These are phyloP conservation scores for Lactarius tabidus DNA, from an alignment of 768 basidiomycete species.

Conservation along the genomic window DNA sequence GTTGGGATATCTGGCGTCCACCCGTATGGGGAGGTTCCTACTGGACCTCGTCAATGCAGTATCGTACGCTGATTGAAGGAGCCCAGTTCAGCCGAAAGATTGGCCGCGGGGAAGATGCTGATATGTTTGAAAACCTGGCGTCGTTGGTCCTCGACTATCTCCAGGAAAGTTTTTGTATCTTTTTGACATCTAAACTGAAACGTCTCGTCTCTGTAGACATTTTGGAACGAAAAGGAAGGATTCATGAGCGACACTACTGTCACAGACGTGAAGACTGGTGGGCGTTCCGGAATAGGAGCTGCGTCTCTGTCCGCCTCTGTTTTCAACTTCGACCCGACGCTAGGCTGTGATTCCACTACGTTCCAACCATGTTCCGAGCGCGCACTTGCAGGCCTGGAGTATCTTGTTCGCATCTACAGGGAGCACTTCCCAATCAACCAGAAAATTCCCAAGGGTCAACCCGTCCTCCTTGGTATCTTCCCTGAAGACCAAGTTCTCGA, in stretches of 20 bases:
- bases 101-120: neutral
- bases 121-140: slow-evolving; percentile 9
- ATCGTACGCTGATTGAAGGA: too few species aligned
- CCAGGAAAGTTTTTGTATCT: neutral
- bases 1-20: neutral
- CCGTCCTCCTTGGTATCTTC: slow-evolving; percentile 17
- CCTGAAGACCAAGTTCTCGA: slow-evolving; percentile 6
- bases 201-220: slow-evolving; percentile 2
- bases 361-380: slow-evolving; percentile 21
- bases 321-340: slow-evolving; percentile 15
- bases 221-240: slow-evolving; percentile 18
- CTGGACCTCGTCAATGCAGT: too few species aligned
- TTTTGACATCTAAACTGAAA: neutral
- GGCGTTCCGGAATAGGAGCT: slow-evolving; percentile 21
- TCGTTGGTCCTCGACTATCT: slow-evolving; percentile 21
- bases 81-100: slow-evolving; percentile 7
- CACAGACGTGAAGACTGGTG: neutral
- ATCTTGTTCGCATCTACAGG: slow-evolving; percentile 11
- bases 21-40: slow-evolving; percentile 21
- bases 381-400: slow-evolving; percentile 15
- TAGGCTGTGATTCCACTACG: slow-evolving; percentile 16
- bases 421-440: slow-evolving; percentile 7
- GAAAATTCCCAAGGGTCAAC: slow-evolving; percentile 8
- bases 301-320: slow-evolving; percentile 16
- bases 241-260: slow-evolving; percentile 19